These are phyloP conservation scores for Circinella umbellata DNA, from an alignment of 371 early-diverging fungal genomes.

Conservation along the genomic window DNA sequence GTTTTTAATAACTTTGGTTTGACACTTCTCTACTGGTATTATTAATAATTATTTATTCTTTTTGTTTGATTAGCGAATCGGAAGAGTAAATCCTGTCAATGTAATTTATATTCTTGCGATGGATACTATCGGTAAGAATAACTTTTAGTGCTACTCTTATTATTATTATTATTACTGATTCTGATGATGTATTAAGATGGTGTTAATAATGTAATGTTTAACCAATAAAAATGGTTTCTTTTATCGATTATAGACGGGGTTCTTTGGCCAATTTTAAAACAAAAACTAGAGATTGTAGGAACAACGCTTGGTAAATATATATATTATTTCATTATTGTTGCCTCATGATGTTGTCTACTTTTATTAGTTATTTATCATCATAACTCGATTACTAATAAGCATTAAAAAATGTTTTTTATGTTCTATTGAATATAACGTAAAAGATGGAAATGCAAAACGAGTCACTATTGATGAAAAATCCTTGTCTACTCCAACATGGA, in stretches of 20 bases:
- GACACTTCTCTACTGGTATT: no score
- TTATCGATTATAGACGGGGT: conserved; percentile 25
- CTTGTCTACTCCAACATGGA: no score
- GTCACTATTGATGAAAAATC: no score
- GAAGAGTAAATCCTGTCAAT: conserved; percentile 53
- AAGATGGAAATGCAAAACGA: no score
- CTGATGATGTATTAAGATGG: not conserved
- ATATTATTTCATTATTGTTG: no score
- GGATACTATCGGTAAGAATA: conserved; percentile 55
- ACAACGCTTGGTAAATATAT: conserved; percentile 26
- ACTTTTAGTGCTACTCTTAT: conserved; percentile 12
- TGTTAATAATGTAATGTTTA: no score
- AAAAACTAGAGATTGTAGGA: conserved; percentile 45
- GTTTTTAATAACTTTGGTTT: not conserved
- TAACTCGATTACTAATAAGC: no score
- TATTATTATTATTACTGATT: no score
- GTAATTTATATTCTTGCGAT: conserved; percentile 63
- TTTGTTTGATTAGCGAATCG: conserved; percentile 45
- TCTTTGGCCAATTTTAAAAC: conserved; percentile 43
- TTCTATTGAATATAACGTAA: no score
- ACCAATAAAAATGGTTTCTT: not conserved
- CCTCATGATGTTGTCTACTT: no score
- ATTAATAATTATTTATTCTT: not conserved
- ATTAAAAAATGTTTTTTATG: no score
- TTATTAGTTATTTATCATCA: no score